Conservation (phyloP, 805 yeast genomes). For the Candida bentonensis region DNA sequence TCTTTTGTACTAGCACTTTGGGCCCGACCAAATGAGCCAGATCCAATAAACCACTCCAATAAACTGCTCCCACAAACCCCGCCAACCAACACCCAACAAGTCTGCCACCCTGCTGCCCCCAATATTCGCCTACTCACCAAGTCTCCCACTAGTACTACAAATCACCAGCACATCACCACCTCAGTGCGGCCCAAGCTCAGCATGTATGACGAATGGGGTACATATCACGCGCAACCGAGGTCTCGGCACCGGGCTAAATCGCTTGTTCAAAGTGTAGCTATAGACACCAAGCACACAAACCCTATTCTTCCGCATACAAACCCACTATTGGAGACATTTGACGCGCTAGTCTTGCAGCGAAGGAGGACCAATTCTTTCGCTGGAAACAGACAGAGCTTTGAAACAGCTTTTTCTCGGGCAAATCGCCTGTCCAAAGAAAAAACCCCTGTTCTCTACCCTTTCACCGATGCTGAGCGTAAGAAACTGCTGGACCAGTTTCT, state of each 20-base stretch:
- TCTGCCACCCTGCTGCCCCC: background rate
- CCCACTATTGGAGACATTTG: background rate
- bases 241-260: conserved; percentile 7
- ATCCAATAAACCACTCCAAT: too few species aligned
- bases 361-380: conserved; percentile 12
- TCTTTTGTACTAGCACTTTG: too few species aligned
- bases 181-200: too few species aligned
- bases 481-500: conserved; percentile 20
- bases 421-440: too few species aligned
- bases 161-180: too few species aligned
- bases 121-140: background rate
- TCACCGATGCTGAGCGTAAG: conserved; percentile 25
- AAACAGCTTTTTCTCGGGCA: background rate
- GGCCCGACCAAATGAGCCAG: too few species aligned
- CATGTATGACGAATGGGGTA: conserved; percentile 1
- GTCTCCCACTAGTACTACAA: too few species aligned
- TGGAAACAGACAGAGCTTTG: background rate
- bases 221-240: background rate
- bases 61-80: too few species aligned
- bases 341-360: background rate
- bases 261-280: conserved; percentile 10
- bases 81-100: background rate
- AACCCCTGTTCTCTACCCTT: conserved; percentile 22
- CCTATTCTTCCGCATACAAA: background rate
- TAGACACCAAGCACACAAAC: conserved; percentile 2